Evolutionary conservation across 2,329 filamentous ascomycete genomes (phyloP).

Genomic region (Pyrenophora teres): DNA sequence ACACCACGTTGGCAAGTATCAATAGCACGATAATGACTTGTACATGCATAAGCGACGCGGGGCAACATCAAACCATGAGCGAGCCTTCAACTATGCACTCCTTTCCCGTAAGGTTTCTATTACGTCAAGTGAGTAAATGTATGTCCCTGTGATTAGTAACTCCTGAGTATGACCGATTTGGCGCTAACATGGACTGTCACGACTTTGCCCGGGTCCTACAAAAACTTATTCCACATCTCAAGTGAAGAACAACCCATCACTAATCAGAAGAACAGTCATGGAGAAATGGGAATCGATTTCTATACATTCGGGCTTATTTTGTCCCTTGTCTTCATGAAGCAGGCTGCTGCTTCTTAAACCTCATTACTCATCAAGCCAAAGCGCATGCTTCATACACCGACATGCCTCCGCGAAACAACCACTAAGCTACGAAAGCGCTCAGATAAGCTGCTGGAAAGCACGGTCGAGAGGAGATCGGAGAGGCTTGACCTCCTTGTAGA

Average conservation of each 20-base stretch:
- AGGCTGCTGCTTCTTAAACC: slow-evolving; percentile 21
- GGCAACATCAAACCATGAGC: no score
- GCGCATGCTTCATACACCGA: slow-evolving; percentile 1
- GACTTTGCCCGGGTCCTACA: no score
- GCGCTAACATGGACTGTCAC: no score
- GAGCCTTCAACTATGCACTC: no score
- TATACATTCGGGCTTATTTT: slow-evolving; percentile 24
- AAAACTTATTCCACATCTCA: no score
- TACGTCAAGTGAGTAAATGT: no score
- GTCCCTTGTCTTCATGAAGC: slow-evolving; percentile 19
- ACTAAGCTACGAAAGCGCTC: slow-evolving; percentile 47
- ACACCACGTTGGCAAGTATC: no score
- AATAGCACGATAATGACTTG: no score
- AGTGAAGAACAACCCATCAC: not conserved
- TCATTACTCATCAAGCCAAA: slow-evolving; percentile 13
- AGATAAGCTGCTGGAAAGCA: slow-evolving; percentile 96
- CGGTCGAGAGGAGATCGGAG: slow-evolving; percentile 94
- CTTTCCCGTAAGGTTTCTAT: no score
- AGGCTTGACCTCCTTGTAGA: slow-evolving; percentile 92
- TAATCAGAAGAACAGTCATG: not conserved
- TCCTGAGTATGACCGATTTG: no score
- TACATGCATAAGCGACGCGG: no score
- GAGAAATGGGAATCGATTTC: slow-evolving; percentile 28
- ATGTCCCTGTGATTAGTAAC: no score
- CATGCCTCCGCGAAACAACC: slow-evolving; percentile 4